These are phyloP conservation scores for Aspergillus cristatus DNA, from an alignment of 495 filamentous ascomycete species.

Conservation along the genomic window DNA sequence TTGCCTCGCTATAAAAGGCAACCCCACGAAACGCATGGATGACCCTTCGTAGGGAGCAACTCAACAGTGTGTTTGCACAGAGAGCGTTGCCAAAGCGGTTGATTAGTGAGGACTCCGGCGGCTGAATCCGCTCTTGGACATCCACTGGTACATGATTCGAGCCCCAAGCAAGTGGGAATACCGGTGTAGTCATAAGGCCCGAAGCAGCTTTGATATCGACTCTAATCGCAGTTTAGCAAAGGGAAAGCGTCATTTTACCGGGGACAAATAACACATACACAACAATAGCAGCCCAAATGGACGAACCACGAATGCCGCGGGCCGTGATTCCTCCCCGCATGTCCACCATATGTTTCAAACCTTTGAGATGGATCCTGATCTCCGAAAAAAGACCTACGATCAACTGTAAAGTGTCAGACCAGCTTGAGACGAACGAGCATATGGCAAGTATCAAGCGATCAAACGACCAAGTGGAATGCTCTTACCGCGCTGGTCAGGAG, in stretches of 20 bases:
- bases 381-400: conserved; percentile 26
- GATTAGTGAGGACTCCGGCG: conserved; percentile 15
- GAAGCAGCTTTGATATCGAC: conserved; percentile 27
- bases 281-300: conserved; percentile 20
- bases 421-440: too few species aligned
- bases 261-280: conserved; percentile 12
- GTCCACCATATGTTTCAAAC: conserved; percentile 26
- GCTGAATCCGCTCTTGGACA: conserved; percentile 20
- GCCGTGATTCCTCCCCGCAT: conserved; percentile 24
- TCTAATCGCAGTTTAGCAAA: conserved; percentile 7
- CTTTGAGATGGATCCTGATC: conserved; percentile 24
- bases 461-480: too few species aligned
- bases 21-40: conserved; percentile 19
- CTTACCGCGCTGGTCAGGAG: conserved; percentile 25
- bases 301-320: conserved; percentile 19
- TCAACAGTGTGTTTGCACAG: conserved; percentile 16
- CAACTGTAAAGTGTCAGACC: conserved; percentile 15
- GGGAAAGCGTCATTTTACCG: background rate
- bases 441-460: too few species aligned
- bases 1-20: conserved; percentile 15
- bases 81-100: conserved; percentile 18
- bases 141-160: conserved; percentile 16
- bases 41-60: conserved; percentile 13
- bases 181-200: conserved; percentile 25
- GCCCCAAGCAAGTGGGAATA: conserved; percentile 28